Base-by-base conservation (phyloP, 495 filamentous ascomycete species). In the Ramalina peruviana region DNA sequence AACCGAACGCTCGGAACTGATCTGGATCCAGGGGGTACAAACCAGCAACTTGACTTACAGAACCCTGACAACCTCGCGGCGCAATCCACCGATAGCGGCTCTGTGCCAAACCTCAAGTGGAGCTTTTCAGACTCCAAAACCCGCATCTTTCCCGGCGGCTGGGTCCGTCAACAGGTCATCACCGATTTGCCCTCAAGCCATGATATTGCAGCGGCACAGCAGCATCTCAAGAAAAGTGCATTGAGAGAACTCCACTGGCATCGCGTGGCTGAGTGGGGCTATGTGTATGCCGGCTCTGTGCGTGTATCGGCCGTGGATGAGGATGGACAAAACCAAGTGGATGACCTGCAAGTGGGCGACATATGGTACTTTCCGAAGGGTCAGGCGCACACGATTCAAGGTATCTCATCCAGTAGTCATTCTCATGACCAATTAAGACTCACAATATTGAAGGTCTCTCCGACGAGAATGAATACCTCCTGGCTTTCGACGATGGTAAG, bases 311-410 rank as follows among this genome's bases (percentile, higher is more conserved):
- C 71, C 4, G 77, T 82, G 21, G 73, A 82, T 56, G 72, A 82
- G 58, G 61, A 76, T 43, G 78, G 79, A 19, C 55, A 66, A 27
- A 75, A 71, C 50, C 69, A 75, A 41, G 70, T 74, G 19, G 70
- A 75, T 38, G 70, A 64, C 39, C 69, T 81, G 15, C 65, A 72
- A 13, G 69, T 66, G 15, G 80, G 80, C 9, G 80, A 82, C 50
- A 73, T 81, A 41, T 84, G 79, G 79, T 80, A 81, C 60, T 81
- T 82, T 56, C 79, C 80, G 33, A 80, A 80, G 54, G 79, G 80
- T 21, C 64, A 71, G 10, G 76, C 75, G 1, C 78, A 83, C 50
- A 78, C 78, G 0, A 67, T 83, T 1, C 71, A 72, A 40, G 69
- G 68, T 13, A 47, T 1, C 26, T 16, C 19, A 20, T 20, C 19